Conservation (phyloP, 2,329 filamentous ascomycete genomes). For the Xylariales sp. region DNA sequence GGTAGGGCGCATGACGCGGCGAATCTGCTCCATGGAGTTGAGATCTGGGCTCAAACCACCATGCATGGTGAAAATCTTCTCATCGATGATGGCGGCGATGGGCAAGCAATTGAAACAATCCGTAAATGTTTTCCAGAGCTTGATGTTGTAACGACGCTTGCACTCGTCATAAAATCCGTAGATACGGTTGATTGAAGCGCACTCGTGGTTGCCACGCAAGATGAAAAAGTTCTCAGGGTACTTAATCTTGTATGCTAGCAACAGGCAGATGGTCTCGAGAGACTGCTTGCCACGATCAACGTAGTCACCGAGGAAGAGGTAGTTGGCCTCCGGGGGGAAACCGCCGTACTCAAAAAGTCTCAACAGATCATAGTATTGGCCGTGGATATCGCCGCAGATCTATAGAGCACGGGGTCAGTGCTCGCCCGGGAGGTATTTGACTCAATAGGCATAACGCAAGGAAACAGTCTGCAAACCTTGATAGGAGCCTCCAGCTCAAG, state of each 20-base stretch:
- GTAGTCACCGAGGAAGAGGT: conserved; percentile 98
- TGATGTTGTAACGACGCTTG: conserved; percentile 99
- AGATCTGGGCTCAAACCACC: conserved; percentile 94
- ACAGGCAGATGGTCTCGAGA: conserved; percentile 94
- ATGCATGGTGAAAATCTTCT: conserved; percentile 99
- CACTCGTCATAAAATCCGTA: conserved; percentile 99
- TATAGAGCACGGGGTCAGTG: too few species aligned
- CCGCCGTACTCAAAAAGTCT: conserved; percentile 97
- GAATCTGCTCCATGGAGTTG: conserved; percentile 99
- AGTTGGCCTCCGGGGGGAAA: conserved; percentile 97
- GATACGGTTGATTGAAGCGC: conserved; percentile 97
- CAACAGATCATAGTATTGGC: conserved; percentile 97
- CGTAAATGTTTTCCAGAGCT: conserved; percentile 99
- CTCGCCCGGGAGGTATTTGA: too few species aligned
- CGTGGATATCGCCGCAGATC: conserved; percentile 99
- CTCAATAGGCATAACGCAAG: too few species aligned
- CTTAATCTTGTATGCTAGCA: conserved; percentile 99
- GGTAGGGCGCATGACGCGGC: conserved; percentile 96
- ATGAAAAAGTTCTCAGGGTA: conserved; percentile 99
- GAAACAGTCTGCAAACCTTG: conserved; percentile 63
- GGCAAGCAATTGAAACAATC: conserved; percentile 99
- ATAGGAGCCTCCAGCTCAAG: conserved; percentile 97
- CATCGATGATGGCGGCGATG: conserved; percentile 97
- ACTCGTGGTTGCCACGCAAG: conserved; percentile 97
- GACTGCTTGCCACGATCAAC: conserved; percentile 99